phyloP scores from a whole-genome alignment of 2,329 filamentous ascomycete genomes.

The Alternaria ethzedia region DNA sequence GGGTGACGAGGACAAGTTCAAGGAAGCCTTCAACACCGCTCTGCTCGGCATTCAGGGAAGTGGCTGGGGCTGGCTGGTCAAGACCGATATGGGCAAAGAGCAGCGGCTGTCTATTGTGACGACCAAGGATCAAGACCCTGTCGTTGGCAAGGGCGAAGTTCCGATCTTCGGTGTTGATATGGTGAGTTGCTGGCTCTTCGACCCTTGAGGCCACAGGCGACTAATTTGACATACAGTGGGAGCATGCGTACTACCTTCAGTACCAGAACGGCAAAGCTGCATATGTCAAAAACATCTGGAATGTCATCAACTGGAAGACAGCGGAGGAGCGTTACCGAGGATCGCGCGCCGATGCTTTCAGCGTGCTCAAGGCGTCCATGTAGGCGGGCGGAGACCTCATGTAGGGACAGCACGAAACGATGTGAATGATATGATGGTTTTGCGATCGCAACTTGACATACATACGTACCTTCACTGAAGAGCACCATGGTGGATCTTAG shows the following conservation, averaged over 20 bases:
- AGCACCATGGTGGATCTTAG: slow-evolving; percentile 31
- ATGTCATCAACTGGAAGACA: slow-evolving; percentile 78
- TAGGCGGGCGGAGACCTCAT: slow-evolving; percentile 3
- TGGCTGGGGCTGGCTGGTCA: slow-evolving; percentile 88
- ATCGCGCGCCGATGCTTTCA: slow-evolving; percentile 48
- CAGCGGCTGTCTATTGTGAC: slow-evolving; percentile 70
- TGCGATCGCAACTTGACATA: background rate
- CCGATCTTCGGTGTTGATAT: slow-evolving; percentile 83
- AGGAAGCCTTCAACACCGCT: slow-evolving; percentile 67
- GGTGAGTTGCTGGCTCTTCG: slow-evolving; percentile 27
- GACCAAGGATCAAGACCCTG: slow-evolving; percentile 86
- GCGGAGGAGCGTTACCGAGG: slow-evolving; percentile 68
- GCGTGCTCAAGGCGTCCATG: slow-evolving; percentile 46
- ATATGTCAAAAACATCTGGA: slow-evolving; percentile 79
- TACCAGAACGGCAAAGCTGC: slow-evolving; percentile 78
- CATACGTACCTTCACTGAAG: background rate
- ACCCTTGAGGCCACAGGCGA: no score
- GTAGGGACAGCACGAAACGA: background rate
- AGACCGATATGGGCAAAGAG: slow-evolving; percentile 62
- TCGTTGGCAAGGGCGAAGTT: slow-evolving; percentile 66
- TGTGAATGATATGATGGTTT: background rate
- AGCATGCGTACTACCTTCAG: slow-evolving; percentile 90
- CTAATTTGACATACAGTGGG: slow-evolving; percentile 62
- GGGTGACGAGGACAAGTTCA: slow-evolving; percentile 72
- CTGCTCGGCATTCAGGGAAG: slow-evolving; percentile 79